A percentile compares a stretch with the other conserved stretches of the same genome.
Conservation (phyloP, 192 early-diverging fungal genomes). For the Cetraspora pellucida region DNA sequence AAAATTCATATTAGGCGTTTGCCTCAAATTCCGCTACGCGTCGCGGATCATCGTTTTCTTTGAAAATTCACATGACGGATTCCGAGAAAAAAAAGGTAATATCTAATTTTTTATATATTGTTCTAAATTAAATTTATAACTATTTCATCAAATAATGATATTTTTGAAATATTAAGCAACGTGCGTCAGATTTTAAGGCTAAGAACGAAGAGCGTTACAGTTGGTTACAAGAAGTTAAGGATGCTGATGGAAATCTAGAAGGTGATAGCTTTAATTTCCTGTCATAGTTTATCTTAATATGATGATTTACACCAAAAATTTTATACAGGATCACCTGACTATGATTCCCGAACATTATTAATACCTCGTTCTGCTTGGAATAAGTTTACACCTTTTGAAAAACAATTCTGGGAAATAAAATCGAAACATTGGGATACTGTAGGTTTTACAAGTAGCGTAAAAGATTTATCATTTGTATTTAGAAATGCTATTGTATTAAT, state of each 20-base stretch:
- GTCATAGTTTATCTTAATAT: not conserved
- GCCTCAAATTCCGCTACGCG: constrained; percentile 1
- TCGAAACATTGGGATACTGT: constrained; percentile 89
- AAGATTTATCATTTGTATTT: not conserved
- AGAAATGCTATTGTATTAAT: not conserved
- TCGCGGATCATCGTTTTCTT: not conserved
- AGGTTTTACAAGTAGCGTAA: not conserved
- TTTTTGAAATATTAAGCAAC: constrained; percentile 10
- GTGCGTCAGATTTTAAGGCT: constrained; percentile 35
- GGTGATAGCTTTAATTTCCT: constrained; percentile 38
- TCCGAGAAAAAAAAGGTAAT: constrained; percentile 29
- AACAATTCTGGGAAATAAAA: constrained; percentile 99
- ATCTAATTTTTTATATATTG: not conserved
- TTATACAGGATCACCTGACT: constrained; percentile 67
- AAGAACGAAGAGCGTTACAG: constrained; percentile 87
- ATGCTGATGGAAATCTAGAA: constrained; percentile 68
- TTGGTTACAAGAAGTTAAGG: constrained; percentile 85
- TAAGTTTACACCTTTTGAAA: constrained; percentile 92
- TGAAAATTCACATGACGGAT: not conserved
- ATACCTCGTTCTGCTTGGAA: constrained; percentile 82
- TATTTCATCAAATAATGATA: not conserved
- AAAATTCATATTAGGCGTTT: constrained; percentile 12
- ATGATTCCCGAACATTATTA: constrained; percentile 89
- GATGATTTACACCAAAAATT: not conserved
- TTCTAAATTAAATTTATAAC: not conserved